Conservation (phyloP, 108 stramenopile species). For the Schizochytrium sp. region DNA sequence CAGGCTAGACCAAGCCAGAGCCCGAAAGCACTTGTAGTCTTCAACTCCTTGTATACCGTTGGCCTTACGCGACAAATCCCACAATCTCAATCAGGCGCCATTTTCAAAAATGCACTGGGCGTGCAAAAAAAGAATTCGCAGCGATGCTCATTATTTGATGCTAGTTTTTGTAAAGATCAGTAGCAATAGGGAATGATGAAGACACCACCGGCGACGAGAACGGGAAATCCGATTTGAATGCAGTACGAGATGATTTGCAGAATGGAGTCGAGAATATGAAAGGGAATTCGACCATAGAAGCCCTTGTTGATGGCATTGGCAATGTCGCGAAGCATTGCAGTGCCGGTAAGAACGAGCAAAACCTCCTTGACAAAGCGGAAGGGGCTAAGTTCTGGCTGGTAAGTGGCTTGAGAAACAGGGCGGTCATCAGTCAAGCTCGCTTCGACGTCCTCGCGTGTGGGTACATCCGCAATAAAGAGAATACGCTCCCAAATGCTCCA, state of each 20-base stretch:
- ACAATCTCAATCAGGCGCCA: too few species aligned
- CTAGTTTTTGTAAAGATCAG: neutral
- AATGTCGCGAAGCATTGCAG: neutral
- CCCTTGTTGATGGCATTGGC: neutral
- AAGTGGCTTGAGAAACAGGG: too few species aligned
- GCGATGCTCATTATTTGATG: too few species aligned
- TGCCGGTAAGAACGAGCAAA: neutral
- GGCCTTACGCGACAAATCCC: too few species aligned
- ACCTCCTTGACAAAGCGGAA: neutral
- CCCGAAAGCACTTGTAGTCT: too few species aligned
- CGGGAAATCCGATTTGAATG: slow-evolving; percentile 2
- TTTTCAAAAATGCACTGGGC: too few species aligned
- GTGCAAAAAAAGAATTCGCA: too few species aligned
- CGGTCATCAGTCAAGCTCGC: neutral
- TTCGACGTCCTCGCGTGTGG: neutral
- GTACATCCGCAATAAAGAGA: slow-evolving; percentile 18
- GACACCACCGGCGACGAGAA: neutral
- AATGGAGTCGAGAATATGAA: neutral
- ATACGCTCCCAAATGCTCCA: slow-evolving; percentile 41
- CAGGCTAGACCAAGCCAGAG: too few species aligned
- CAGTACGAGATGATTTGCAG: neutral
- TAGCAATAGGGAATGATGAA: slow-evolving; percentile 15
- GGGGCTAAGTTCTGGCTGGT: too few species aligned
- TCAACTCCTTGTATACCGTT: too few species aligned
- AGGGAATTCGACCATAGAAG: neutral